These are phyloP conservation scores for Brassica rapa DNA, from an alignment of 345 rosid species.

Conservation along the genomic window DNA sequence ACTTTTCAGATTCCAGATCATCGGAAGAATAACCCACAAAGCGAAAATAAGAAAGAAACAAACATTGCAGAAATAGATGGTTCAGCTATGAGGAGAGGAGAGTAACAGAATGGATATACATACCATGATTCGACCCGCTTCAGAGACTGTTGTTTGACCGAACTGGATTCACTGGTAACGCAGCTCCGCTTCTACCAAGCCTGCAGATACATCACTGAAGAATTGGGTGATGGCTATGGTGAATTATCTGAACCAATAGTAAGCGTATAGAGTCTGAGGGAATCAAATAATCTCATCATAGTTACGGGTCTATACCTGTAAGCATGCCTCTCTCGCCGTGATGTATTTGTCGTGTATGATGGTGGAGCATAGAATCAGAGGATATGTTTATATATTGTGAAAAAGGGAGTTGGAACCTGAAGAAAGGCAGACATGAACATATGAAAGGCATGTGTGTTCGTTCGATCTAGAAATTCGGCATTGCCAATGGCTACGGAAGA, in stretches of 20 bases:
- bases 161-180: not conserved
- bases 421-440: no score
- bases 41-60: not conserved
- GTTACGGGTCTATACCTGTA: not conserved
- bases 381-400: not conserved
- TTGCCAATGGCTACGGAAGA: no score
- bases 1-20: slow-evolving; percentile 32
- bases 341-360: not conserved
- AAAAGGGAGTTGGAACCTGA: not conserved
- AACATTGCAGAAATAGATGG: slow-evolving; percentile 32
- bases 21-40: slow-evolving; percentile 12
- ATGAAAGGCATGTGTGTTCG: no score
- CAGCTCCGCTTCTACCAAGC: not conserved
- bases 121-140: not conserved
- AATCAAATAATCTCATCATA: not conserved
- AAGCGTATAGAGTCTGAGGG: not conserved
- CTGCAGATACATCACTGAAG: not conserved
- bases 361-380: not conserved
- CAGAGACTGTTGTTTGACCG: not conserved
- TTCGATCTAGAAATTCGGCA: no score
- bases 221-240: not conserved
- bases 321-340: not conserved
- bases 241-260: not conserved
- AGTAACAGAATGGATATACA: not conserved
- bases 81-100: not conserved